Conservation (phyloP, 768 basidiomycete species). For the Boletus sensibilis region DNA sequence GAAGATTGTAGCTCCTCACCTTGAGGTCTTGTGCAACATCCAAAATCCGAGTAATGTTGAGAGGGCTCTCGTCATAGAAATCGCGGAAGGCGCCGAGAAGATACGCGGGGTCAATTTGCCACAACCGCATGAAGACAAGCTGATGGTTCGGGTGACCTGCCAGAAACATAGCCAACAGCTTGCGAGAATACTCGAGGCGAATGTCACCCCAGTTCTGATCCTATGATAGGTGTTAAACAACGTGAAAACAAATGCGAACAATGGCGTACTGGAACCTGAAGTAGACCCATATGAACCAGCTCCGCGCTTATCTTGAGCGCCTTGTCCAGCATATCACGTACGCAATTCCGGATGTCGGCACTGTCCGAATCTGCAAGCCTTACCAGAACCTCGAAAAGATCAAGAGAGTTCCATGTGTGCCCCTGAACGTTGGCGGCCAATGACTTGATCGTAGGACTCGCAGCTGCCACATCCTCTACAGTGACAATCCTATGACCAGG, state of each 20-base stretch:
- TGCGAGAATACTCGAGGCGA: constrained; percentile 82
- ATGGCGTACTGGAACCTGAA: constrained; percentile 80
- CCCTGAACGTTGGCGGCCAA: constrained; percentile 89
- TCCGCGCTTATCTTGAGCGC: constrained; percentile 93
- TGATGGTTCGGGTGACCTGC: constrained; percentile 93
- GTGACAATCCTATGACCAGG: constrained; percentile 83
- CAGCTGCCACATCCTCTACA: constrained; percentile 80
- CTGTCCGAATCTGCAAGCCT: constrained; percentile 71
- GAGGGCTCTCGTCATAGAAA: constrained; percentile 87
- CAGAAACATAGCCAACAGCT: constrained; percentile 85
- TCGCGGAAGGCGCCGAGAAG: constrained; percentile 86
- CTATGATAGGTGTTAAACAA: constrained; percentile 29
- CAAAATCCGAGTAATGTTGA: constrained; percentile 91
- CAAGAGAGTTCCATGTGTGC: constrained; percentile 92
- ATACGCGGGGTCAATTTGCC: constrained; percentile 86
- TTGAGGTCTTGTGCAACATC: constrained; percentile 96
- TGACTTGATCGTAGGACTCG: constrained; percentile 89
- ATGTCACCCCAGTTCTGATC: constrained; percentile 87
- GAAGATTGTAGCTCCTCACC: constrained; percentile 41
- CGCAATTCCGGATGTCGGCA: constrained; percentile 67
- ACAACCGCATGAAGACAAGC: constrained; percentile 94
- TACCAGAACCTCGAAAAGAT: constrained; percentile 87
- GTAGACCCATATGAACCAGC: constrained; percentile 87
- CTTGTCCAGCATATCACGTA: constrained; percentile 90
- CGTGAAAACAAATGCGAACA: not conserved